Evolutionary conservation across 2,329 filamentous ascomycete species (phyloP), one percentile per base, ranked within the genome.

Genomic region (Incumbomyces lentus): DNA sequence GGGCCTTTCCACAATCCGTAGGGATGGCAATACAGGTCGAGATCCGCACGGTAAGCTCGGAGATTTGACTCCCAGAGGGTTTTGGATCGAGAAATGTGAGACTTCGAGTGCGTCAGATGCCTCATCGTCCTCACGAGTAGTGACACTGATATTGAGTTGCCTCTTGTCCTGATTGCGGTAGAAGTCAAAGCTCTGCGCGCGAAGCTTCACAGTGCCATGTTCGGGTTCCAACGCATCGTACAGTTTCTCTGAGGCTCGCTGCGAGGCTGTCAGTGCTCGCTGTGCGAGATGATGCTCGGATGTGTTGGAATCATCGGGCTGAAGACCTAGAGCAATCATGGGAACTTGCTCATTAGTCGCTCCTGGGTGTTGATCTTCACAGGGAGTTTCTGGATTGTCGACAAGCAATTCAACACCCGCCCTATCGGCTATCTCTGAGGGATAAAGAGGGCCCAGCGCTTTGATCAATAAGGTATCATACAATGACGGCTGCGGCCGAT

Each of bases 221-320:
- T 14, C 26, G 19, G 17, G 14, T 14, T 26, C 26, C 8, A 46
- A 16, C 11, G 37, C 44, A 32, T 40, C 44, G 19, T 46, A 32
- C 22, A 46, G 37, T 32, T 32, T 46, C 29, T 40, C 36, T 16
- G 44, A 46, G 30, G 44, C 44, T 32, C 22, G 42, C 33, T 22
- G 33, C 8, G 37, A 40, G 13, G 44, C 35, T 18, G 44, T 40
- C 44, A 46, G 32, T 13, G 36, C 26, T 40, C 40, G 36, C 6
- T 38, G 43, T 14, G 10, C 37, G 13, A 35, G 18, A 14, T 30
- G 16, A 6, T 40, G 36, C 18, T 19, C 12, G 11, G 44, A 40
- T 17, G 34, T 29, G 22, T 12, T 31, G 17, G 26, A 17, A 18
- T 26, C 44, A 46, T 34, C 44, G 14, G 26, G 31, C 16, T 12